Conservation (phyloP, 2,329 filamentous ascomycete species). For the Calonectria pauciramosa region DNA sequence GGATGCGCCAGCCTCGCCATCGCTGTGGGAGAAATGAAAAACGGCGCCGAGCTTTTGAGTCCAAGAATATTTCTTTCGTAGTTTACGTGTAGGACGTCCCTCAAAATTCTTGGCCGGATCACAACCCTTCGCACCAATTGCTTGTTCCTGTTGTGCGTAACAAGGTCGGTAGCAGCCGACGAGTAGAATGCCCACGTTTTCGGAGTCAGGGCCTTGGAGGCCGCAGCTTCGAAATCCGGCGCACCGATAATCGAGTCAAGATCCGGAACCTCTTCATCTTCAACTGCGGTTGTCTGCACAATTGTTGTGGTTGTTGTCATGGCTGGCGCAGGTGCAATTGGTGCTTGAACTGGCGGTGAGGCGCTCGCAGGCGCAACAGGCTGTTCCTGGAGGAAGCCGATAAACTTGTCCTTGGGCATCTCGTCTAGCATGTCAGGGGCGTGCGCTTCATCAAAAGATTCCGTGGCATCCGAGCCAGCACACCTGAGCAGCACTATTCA, state of each 20-base stretch:
- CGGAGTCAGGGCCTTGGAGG: slow-evolving; percentile 57
- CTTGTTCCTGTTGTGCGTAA: slow-evolving; percentile 64
- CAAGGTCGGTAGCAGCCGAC: slow-evolving; percentile 65
- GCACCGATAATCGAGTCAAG: slow-evolving; percentile 62
- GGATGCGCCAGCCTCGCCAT: slow-evolving; percentile 38
- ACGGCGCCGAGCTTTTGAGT: slow-evolving; percentile 28
- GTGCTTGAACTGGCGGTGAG: background rate
- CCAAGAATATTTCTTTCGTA: slow-evolving; percentile 39
- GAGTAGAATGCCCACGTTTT: slow-evolving; percentile 70
- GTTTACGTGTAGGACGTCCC: slow-evolving; percentile 59
- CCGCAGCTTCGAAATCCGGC: slow-evolving; percentile 64
- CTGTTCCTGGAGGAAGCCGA: slow-evolving; percentile 60
- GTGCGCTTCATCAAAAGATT: slow-evolving; percentile 65
- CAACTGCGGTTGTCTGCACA: background rate
- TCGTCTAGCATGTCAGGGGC: slow-evolving; percentile 55
- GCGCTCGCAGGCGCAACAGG: background rate
- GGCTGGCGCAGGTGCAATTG: background rate
- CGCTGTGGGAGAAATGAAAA: slow-evolving; percentile 40
- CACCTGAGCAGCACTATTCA: slow-evolving; percentile 61
- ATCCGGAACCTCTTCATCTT: slow-evolving; percentile 47
- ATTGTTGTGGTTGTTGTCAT: background rate
- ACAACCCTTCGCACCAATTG: slow-evolving; percentile 62
- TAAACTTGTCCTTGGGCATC: slow-evolving; percentile 60
- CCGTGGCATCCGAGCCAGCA: slow-evolving; percentile 68
- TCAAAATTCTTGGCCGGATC: slow-evolving; percentile 65